phyloP scores from a whole-genome alignment of 305 asterid genomes.

The Fraxinus sp. region DNA sequence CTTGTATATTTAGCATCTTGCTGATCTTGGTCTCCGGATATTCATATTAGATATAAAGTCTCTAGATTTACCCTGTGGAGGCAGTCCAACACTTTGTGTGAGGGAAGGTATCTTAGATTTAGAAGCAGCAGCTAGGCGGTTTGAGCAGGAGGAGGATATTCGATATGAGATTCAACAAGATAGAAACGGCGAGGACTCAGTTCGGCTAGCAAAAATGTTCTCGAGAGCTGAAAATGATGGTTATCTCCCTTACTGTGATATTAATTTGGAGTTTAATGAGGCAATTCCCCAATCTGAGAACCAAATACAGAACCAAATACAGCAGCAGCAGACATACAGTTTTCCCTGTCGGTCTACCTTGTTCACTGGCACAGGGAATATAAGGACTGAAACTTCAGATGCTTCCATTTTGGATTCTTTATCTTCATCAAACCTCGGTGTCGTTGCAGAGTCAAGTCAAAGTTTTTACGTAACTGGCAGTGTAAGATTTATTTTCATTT shows the following conservation, averaged over 20 bases:
- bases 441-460: slow-evolving; percentile 26
- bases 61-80: slow-evolving; percentile 61
- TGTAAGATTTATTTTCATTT: slow-evolving; percentile 32
- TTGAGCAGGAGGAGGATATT: slow-evolving; percentile 68
- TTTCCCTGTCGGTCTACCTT: slow-evolving; percentile 16
- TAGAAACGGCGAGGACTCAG: slow-evolving; percentile 45
- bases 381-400: slow-evolving; percentile 26
- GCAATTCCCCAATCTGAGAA: slow-evolving; percentile 29
- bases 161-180: slow-evolving; percentile 44
- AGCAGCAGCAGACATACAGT: slow-evolving; percentile 15
- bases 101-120: slow-evolving; percentile 66
- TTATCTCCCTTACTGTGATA: slow-evolving; percentile 63
- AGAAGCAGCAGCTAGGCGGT: slow-evolving; percentile 77
- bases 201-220: slow-evolving; percentile 45
- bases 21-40: slow-evolving; percentile 18
- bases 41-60: slow-evolving; percentile 56
- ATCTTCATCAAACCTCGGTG: slow-evolving; percentile 21
- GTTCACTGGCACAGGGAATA: slow-evolving; percentile 24
- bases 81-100: slow-evolving; percentile 45
- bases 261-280: slow-evolving; percentile 29
- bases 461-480: slow-evolving; percentile 22
- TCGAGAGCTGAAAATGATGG: slow-evolving; percentile 48
- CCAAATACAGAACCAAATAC: slow-evolving; percentile 28
- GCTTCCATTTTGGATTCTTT: slow-evolving; percentile 31
- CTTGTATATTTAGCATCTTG: slow-evolving; percentile 4